Evolutionary conservation across 1,139 yeast genomes (phyloP).

Genomic region (Zygoascus sp.): DNA sequence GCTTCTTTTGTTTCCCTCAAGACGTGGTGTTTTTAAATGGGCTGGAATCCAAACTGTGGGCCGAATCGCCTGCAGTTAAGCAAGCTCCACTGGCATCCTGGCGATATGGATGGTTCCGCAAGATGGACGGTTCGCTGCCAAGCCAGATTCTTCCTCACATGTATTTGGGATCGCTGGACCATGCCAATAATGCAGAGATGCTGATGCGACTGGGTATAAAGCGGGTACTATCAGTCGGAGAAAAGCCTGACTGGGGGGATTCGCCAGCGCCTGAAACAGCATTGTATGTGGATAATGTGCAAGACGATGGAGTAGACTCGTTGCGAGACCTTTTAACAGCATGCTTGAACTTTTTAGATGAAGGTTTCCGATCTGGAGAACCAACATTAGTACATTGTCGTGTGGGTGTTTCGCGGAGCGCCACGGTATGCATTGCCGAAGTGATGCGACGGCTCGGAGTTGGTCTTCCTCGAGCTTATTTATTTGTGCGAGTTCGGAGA

Average conservation of each 20-base stretch:
- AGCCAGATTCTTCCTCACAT: constrained; percentile 75
- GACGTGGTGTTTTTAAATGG: constrained; percentile 65
- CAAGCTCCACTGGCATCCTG: constrained; percentile 1
- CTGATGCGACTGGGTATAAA: constrained; percentile 63
- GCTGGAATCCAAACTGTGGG: constrained; percentile 55
- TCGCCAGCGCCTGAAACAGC: constrained; percentile 29
- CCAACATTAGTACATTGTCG: constrained; percentile 79
- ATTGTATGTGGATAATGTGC: constrained; percentile 41
- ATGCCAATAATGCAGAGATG: constrained; percentile 70
- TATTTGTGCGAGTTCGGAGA: constrained; percentile 77
- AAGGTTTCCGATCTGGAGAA: constrained; percentile 37
- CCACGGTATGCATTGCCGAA: constrained; percentile 86
- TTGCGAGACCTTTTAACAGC: constrained; percentile 39
- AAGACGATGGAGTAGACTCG: constrained; percentile 51
- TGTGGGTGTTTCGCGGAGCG: constrained; percentile 89
- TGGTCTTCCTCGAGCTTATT: constrained; percentile 67
- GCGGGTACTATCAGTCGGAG: constrained; percentile 84
- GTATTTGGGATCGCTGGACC: constrained; percentile 78
- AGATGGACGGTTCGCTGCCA: constrained; percentile 57
- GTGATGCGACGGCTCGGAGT: constrained; percentile 69
- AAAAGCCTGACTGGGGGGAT: constrained; percentile 55
- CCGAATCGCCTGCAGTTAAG: constrained; percentile 46
- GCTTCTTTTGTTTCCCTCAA: constrained; percentile 75
- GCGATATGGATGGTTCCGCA: constrained; percentile 31
- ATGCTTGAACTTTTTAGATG: constrained; percentile 43